Percentiles rank a stretch among this genome's conserved stretches.
Conservation (phyloP, 2,329 filamentous ascomycete genomes). For the Alternaria atra region DNA sequence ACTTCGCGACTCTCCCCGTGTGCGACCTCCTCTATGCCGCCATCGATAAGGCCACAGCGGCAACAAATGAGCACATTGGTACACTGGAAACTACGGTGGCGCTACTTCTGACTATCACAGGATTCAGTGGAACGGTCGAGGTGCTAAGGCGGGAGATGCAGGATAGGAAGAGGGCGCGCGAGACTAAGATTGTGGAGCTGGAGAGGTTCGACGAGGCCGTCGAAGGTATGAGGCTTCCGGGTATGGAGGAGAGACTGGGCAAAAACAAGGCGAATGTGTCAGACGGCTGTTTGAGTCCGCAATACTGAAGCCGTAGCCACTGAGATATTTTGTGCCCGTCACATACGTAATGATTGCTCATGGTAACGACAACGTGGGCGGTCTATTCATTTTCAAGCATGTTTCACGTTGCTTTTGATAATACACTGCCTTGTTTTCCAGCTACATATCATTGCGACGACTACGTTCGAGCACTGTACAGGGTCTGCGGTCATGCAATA, state of each 20-base stretch:
- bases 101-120: constrained; percentile 21
- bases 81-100: constrained; percentile 23
- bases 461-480: background rate
- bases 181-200: constrained; percentile 19
- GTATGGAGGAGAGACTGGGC: background rate
- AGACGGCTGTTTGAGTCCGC: too few species aligned
- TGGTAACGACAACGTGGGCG: too few species aligned
- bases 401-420: background rate
- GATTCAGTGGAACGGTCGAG: constrained; percentile 24
- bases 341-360: background rate
- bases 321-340: too few species aligned
- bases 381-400: background rate
- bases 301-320: background rate
- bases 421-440: background rate
- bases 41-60: constrained; percentile 17
- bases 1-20: constrained; percentile 2
- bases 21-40: constrained; percentile 21
- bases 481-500: background rate
- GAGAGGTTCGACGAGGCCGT: constrained; percentile 12
- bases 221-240: background rate
- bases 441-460: background rate
- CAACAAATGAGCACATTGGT: constrained; percentile 14
- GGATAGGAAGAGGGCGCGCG: constrained; percentile 17
- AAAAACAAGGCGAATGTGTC: too few species aligned
- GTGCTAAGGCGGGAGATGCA: constrained; percentile 21